Conservation (phyloP, 768 basidiomycete species). For the Chiua virens region DNA sequence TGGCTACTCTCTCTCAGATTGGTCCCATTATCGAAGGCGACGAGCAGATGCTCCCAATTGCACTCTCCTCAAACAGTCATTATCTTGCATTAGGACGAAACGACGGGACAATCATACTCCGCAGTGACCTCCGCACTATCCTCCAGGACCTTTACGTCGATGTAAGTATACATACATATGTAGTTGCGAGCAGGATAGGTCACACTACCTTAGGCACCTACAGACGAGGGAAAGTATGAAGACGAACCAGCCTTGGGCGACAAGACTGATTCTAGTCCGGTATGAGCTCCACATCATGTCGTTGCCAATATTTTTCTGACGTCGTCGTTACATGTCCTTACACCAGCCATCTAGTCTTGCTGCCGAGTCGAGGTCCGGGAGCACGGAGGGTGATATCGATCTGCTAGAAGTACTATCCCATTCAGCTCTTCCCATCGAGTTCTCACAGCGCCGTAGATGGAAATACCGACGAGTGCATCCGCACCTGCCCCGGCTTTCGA, state of each 20-base stretch:
- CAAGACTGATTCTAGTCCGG: no score
- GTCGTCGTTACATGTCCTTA: no score
- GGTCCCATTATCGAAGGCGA: background rate
- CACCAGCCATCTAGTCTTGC: no score
- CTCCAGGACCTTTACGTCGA: slow-evolving; percentile 4
- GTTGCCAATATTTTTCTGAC: no score
- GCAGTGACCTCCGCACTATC: background rate
- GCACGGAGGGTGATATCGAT: background rate
- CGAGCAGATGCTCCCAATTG: background rate
- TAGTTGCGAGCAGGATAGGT: no score
- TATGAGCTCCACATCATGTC: no score
- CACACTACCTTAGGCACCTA: no score
- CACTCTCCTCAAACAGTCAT: background rate
- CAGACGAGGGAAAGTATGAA: no score
- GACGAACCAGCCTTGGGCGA: no score
- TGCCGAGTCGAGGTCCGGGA: no score
- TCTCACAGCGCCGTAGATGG: background rate
- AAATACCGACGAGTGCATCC: background rate
- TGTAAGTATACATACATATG: no score
- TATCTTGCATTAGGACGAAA: slow-evolving; percentile 1
- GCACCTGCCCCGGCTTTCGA: background rate
- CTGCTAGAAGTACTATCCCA: background rate
- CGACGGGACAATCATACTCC: background rate
- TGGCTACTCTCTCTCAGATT: background rate
- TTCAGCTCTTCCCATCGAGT: background rate